Evolutionary conservation across 2,329 filamentous ascomycete genomes (phyloP), one percentile per base, ranked within the genome.

Genomic region (Ophiostoma sp.): DNA sequence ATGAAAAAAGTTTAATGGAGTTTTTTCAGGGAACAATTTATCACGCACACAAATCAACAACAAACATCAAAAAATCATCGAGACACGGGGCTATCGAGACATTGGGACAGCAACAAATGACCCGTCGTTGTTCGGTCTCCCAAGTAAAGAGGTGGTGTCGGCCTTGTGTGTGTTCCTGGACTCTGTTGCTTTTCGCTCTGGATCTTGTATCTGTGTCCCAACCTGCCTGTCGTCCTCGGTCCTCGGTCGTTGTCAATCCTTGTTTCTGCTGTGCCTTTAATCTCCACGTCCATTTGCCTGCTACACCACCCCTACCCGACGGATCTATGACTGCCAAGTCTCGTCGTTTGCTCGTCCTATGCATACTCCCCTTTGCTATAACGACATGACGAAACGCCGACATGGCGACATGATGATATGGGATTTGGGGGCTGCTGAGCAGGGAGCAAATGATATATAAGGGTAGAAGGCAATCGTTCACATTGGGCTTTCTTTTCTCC

Each of bases 1-100:
- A 67, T 67, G 65, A 67, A 67, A 67, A 67, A 67, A 67, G 65
- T 67, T 67, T 67, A 68, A 70, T 70, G 71, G 71, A 72, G 71
- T 72, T 72, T 70, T 72, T 64, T 67, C 65, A 67, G 65, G 65
- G 65, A 66, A 41, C 65, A 67, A 44, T 67, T 44, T 48, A 48
- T 48, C 65, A 67, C 65, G 65, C 65, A 67, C 65, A 35, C n/a
- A 36, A 66, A 69, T 35, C 67, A 62, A 33, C 31, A 60, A 52
- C 44, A n/a, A 57, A 27, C 31, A 68, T n/a, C 23, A 35, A 52
- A 31, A 39, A 31, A 31, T 20, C 13, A 64, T 13, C 23, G n/a
- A 54, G 20, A 54, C 52, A 48, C 11, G 27, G 27, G 27, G 27
- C 27, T 41, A 41, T 48, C 44, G 44, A 4, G 10, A 17, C 15